A percentile compares a stretch with the other conserved stretches of the same genome.
phyloP scores from a whole-genome alignment of 2,329 filamentous ascomycete species.

The Cladosporium sp. region DNA sequence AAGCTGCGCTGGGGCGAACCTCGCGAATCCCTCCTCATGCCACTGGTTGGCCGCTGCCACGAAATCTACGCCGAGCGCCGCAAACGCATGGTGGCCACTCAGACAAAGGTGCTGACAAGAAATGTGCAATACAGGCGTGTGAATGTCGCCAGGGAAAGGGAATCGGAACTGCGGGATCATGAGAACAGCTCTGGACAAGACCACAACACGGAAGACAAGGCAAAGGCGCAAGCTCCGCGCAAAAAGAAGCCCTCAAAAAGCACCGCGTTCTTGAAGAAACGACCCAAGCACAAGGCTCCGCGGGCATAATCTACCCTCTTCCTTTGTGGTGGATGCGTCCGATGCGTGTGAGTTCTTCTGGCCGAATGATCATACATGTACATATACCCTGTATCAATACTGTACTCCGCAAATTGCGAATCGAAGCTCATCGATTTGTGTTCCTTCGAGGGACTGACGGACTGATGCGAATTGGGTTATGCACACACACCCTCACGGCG shows the following conservation, averaged over 20 bases:
- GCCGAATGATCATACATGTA: not conserved
- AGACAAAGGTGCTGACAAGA: not conserved
- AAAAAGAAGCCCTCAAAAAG: not conserved
- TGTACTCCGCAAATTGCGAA: not conserved
- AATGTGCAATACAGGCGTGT: not conserved
- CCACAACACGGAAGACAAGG: not conserved
- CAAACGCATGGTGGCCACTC: not conserved
- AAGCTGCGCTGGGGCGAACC: not conserved
- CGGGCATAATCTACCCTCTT: not conserved
- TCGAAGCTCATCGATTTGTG: not conserved
- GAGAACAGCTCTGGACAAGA: not conserved
- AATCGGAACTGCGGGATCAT: not conserved
- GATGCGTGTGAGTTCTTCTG: not conserved
- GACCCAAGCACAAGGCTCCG: not conserved
- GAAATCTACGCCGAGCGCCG: constrained; percentile 25
- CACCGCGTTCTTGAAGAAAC: not conserved
- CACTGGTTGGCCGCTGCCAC: constrained; percentile 33
- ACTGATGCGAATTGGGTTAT: not conserved
- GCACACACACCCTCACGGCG: not conserved
- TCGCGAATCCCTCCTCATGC: constrained; percentile 23
- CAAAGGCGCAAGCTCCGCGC: not conserved
- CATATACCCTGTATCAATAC: not conserved
- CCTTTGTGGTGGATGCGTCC: not conserved
- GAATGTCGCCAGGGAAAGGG: not conserved
- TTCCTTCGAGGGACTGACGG: not conserved